A percentile compares a stretch with the other conserved stretches of the same genome.
Conservation (phyloP, 2,329 filamentous ascomycete species). For the Diaporthe longicolla region DNA sequence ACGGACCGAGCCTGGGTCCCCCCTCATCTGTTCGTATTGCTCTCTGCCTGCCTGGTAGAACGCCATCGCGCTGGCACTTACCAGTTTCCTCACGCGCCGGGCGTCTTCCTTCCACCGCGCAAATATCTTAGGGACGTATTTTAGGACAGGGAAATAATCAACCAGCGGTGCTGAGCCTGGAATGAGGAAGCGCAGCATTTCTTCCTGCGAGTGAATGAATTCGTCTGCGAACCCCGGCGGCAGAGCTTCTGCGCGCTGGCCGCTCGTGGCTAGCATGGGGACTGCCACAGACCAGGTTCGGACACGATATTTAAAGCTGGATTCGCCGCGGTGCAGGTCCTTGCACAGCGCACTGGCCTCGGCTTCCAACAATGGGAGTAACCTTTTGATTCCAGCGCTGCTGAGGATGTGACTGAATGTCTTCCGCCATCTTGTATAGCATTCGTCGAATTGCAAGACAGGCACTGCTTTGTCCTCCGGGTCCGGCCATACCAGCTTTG, state of each 20-base stretch:
- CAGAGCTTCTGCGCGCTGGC: not conserved
- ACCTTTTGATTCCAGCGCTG: constrained; percentile 15
- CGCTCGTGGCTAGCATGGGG: constrained; percentile 7
- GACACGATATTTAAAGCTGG: not conserved
- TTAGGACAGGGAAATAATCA: constrained; percentile 29
- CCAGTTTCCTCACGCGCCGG: not conserved
- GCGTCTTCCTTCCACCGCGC: constrained; percentile 28
- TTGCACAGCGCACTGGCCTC: constrained; percentile 1
- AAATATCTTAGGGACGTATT: constrained; percentile 11
- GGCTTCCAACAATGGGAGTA: constrained; percentile 24
- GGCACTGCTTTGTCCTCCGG: constrained; percentile 16
- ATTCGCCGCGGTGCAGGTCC: not conserved
- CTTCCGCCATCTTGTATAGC: constrained; percentile 15
- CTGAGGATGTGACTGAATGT: constrained; percentile 11
- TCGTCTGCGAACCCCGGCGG: not conserved
- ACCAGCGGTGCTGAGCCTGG: constrained; percentile 22
- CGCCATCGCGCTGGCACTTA: not conserved
- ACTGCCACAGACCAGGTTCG: constrained; percentile 9
- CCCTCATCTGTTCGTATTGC: not conserved
- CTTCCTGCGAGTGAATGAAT: constrained; percentile 14
- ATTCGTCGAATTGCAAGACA: constrained; percentile 30
- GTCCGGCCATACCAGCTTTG: not conserved
- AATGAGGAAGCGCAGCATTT: constrained; percentile 1
- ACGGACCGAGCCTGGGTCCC: not conserved
- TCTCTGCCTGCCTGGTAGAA: not conserved